These are phyloP conservation scores for Tetradesmus lagerheimii DNA, from an alignment of 139 green algal genomes.

Conservation along the genomic window DNA sequence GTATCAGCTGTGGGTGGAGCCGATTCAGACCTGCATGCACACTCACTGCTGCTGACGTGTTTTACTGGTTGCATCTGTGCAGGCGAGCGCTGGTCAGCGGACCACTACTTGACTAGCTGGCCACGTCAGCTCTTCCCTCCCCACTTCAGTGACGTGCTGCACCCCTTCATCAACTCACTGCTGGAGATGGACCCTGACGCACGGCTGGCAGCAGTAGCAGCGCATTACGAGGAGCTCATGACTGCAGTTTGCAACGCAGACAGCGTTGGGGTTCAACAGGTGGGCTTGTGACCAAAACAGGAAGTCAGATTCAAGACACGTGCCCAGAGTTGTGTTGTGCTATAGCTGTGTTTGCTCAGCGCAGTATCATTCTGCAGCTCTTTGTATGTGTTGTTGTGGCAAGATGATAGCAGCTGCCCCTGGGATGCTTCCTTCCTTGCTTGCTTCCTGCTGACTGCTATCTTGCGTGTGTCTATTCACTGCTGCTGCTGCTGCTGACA, in stretches of 20 bases:
- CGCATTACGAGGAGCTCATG: slow-evolving; percentile 16
- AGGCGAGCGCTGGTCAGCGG: slow-evolving; percentile 68
- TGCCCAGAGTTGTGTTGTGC: too few species aligned
- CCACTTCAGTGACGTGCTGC: slow-evolving; percentile 64
- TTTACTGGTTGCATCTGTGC: neutral
- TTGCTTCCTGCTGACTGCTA: neutral
- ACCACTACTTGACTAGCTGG: slow-evolving; percentile 79
- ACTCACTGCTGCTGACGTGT: too few species aligned
- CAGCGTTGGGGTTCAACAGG: neutral
- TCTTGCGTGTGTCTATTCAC: neutral
- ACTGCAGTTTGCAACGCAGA: neutral
- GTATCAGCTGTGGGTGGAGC: too few species aligned
- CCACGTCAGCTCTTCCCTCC: slow-evolving; percentile 34
- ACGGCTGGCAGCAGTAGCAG: slow-evolving; percentile 61
- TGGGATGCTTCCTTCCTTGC: too few species aligned
- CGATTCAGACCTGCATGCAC: too few species aligned
- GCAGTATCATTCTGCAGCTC: too few species aligned
- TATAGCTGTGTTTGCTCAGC: too few species aligned
- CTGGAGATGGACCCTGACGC: slow-evolving; percentile 78
- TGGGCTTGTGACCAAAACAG: neutral
- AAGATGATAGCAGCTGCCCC: too few species aligned
- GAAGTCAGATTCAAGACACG: too few species aligned
- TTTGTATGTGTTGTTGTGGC: too few species aligned
- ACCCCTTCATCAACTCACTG: slow-evolving; percentile 77
- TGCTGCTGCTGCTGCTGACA: too few species aligned